Evolutionary conservation across 2,329 filamentous ascomycete genomes (phyloP).

Genomic region (Penicillium sp.): DNA sequence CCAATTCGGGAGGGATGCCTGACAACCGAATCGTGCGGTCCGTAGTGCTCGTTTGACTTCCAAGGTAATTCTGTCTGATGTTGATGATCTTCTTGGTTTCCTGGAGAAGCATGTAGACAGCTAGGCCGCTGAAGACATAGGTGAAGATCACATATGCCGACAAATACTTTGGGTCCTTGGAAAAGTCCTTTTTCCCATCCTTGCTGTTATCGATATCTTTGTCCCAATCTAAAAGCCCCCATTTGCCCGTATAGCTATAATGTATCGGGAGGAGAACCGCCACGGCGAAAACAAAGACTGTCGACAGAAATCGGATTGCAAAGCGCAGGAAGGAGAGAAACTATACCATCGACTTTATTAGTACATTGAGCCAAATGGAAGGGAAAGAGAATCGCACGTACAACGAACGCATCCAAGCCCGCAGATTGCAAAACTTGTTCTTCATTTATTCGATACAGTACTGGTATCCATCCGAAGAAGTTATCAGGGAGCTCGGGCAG

Average conservation of each 20-base stretch:
- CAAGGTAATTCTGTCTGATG: slow-evolving; percentile 86
- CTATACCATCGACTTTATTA: slow-evolving; percentile 40
- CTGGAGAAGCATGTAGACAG: slow-evolving; percentile 79
- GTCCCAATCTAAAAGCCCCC: slow-evolving; percentile 44
- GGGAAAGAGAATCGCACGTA: slow-evolving; percentile 41
- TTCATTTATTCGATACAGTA: slow-evolving; percentile 81
- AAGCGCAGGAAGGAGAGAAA: slow-evolving; percentile 97
- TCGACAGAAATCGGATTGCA: slow-evolving; percentile 79
- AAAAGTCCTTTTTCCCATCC: slow-evolving; percentile 37
- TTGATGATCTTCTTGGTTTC: slow-evolving; percentile 86
- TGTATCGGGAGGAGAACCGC: slow-evolving; percentile 87
- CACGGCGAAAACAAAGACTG: slow-evolving; percentile 81
- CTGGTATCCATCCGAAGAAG: slow-evolving; percentile 92
- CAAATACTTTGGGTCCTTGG: slow-evolving; percentile 62
- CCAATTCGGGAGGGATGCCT: slow-evolving; percentile 79
- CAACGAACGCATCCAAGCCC: slow-evolving; percentile 92
- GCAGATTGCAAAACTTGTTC: slow-evolving; percentile 88
- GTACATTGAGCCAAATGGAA: not conserved
- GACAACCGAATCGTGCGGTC: slow-evolving; percentile 92
- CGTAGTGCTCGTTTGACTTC: slow-evolving; percentile 91
- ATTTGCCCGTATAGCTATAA: slow-evolving; percentile 62
- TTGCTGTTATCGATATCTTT: slow-evolving; percentile 38
- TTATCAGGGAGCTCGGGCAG: slow-evolving; percentile 82
- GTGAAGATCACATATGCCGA: slow-evolving; percentile 97
- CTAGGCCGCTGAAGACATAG: slow-evolving; percentile 85